These are phyloP conservation scores for Suaeda aralocaspica DNA, from an alignment of 148 eudicot genomes.

Conservation along the genomic window DNA sequence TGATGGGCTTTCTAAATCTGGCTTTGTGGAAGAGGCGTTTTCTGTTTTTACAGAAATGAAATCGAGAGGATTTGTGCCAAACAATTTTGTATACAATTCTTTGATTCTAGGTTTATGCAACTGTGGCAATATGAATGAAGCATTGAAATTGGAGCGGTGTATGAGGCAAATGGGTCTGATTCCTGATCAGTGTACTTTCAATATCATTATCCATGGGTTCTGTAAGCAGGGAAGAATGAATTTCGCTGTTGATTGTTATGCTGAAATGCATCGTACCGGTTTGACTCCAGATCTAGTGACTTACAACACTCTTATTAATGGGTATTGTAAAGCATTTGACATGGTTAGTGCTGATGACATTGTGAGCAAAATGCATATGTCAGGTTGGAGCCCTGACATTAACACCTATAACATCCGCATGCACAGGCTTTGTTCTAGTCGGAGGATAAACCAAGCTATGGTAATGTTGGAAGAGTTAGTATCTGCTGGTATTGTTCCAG, in stretches of 20 bases:
- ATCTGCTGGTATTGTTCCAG: constrained; percentile 66
- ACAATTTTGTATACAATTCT: constrained; percentile 81
- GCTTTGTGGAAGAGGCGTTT: constrained; percentile 60
- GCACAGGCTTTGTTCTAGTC: constrained; percentile 63
- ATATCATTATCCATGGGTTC: constrained; percentile 75
- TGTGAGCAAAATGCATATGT: constrained; percentile 44
- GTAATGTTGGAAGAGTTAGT: constrained; percentile 71
- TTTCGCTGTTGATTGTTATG: constrained; percentile 57
- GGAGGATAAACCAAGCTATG: constrained; percentile 57
- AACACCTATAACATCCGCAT: constrained; percentile 78
- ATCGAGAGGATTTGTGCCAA: constrained; percentile 60
- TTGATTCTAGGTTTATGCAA: constrained; percentile 63
- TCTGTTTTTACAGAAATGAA: constrained; percentile 51
- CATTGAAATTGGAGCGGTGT: constrained; percentile 61
- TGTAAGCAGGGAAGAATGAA: constrained; percentile 78
- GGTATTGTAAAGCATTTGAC: constrained; percentile 74
- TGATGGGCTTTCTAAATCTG: constrained; percentile 73
- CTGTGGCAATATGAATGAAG: constrained; percentile 51
- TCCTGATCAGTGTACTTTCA: constrained; percentile 65
- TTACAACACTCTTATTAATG: constrained; percentile 82
- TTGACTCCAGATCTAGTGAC: constrained; percentile 73
- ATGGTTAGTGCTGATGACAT: constrained; percentile 54
- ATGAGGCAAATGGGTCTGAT: constrained; percentile 69
- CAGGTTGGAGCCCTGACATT: constrained; percentile 76
- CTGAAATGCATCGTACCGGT: constrained; percentile 56